A percentile compares a stretch with the other conserved stretches of the same genome.
Evolutionary conservation across 2,329 filamentous ascomycete species (phyloP).

Genomic region (Paecilomyces dactylethromorphus): DNA sequence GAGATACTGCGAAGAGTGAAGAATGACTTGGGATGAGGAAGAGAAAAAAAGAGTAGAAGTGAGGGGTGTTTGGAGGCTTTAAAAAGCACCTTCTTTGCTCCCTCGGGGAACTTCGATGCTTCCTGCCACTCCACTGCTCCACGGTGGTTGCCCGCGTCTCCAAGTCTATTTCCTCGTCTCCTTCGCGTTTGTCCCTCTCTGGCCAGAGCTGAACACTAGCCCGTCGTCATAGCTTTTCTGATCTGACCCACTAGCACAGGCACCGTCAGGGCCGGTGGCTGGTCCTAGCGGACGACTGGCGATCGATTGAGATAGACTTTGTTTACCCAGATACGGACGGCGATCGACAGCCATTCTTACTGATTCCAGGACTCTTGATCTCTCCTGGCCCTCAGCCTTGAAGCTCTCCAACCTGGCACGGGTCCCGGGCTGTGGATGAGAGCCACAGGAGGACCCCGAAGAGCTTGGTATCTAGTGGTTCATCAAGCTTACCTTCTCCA

Average conservation of each 20-base stretch:
- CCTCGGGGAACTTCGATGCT: background rate
- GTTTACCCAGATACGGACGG: background rate
- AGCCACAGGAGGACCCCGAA: background rate
- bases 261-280: background rate
- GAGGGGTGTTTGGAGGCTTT: background rate
- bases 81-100: background rate
- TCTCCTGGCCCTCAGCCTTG: background rate
- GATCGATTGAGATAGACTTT: background rate
- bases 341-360: background rate
- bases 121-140: background rate
- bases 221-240: background rate
- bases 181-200: background rate
- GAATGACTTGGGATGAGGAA: background rate
- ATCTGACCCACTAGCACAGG: background rate
- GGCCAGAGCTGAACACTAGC: background rate
- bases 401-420: background rate
- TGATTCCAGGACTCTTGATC: background rate
- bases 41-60: background rate
- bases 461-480: background rate
- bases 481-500: background rate
- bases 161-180: background rate
- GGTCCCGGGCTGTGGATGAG: background rate
- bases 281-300: background rate
- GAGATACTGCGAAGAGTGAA: background rate
- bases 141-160: background rate